phyloP scores from a whole-genome alignment of 441 rosid species.

The Biscutella auriculata region DNA sequence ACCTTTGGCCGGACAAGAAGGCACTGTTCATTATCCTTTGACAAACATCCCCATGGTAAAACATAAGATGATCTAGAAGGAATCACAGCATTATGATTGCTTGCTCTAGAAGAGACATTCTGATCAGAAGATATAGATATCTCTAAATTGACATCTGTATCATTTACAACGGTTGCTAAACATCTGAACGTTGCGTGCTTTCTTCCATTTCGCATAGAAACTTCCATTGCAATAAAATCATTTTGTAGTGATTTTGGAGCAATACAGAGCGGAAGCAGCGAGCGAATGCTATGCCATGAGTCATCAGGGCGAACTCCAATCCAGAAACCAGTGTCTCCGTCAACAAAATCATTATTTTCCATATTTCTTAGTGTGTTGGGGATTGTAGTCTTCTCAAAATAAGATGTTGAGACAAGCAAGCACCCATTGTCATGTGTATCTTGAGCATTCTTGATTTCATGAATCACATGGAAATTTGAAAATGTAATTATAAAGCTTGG shows the following conservation, averaged over 20 bases:
- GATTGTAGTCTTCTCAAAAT: conserved; percentile 58
- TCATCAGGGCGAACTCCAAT: conserved; percentile 50
- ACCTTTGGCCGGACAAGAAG: conserved; percentile 64
- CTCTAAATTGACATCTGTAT: conserved; percentile 74
- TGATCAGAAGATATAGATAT: conserved; percentile 37
- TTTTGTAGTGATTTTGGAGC: conserved; percentile 58
- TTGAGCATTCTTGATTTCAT: conserved; percentile 40
- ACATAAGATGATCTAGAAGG: conserved; percentile 64
- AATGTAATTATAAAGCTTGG: not conserved
- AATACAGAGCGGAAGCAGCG: conserved; percentile 75
- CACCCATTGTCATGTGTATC: conserved; percentile 46
- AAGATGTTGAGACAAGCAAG: conserved; percentile 66
- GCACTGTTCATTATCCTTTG: conserved; percentile 53
- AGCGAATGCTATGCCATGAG: conserved; percentile 79
- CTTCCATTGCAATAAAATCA: conserved; percentile 82
- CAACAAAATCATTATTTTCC: conserved; percentile 32
- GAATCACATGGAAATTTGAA: conserved; percentile 22
- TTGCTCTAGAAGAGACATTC: conserved; percentile 31
- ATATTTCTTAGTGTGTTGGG: conserved; percentile 45
- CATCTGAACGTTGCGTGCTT: conserved; percentile 89
- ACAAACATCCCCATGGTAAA: conserved; percentile 83
- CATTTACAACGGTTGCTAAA: conserved; percentile 78
- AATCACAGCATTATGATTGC: conserved; percentile 35
- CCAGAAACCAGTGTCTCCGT: conserved; percentile 89
- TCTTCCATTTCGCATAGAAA: conserved; percentile 83